Percentiles rank a stretch among this genome's conserved stretches.
phyloP scores from a whole-genome alignment of 192 early-diverging fungal species.

The Mortierella alpina region DNA sequence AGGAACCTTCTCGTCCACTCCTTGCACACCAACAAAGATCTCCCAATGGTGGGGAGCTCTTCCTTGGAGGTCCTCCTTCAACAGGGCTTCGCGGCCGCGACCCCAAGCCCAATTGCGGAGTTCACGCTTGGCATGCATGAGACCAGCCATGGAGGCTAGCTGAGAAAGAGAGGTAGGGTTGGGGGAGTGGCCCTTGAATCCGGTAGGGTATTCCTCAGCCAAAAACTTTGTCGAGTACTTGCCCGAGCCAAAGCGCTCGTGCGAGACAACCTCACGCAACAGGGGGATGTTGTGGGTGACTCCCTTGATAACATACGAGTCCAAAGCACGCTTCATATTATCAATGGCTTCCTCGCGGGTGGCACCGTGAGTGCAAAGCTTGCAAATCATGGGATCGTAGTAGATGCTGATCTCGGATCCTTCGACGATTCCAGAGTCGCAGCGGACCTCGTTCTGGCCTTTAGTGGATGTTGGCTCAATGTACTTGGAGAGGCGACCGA shows the following conservation, averaged over 20 bases:
- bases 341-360: constrained; percentile 81
- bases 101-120: constrained; percentile 70
- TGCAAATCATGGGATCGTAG: constrained; percentile 97
- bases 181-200: constrained; percentile 83
- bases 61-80: constrained; percentile 45
- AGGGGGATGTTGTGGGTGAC: constrained; percentile 97
- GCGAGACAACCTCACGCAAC: constrained; percentile 85
- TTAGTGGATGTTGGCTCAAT: constrained; percentile 74
- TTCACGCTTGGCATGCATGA: constrained; percentile 77
- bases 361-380: constrained; percentile 86
- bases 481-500: constrained; percentile 88
- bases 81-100: constrained; percentile 55
- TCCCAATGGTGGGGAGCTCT: constrained; percentile 58
- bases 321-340: constrained; percentile 85
- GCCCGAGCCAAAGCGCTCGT: constrained; percentile 77
- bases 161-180: constrained; percentile 60
- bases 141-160: constrained; percentile 73
- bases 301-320: constrained; percentile 92
- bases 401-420: constrained; percentile 95
- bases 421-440: constrained; percentile 92
- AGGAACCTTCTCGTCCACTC: constrained; percentile 56
- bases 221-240: constrained; percentile 88
- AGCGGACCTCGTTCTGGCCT: constrained; percentile 74
- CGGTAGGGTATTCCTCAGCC: constrained; percentile 87
- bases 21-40: constrained; percentile 62